Conservation (phyloP, 2,329 filamentous ascomycete species). For the Aspergillus tamarii region DNA sequence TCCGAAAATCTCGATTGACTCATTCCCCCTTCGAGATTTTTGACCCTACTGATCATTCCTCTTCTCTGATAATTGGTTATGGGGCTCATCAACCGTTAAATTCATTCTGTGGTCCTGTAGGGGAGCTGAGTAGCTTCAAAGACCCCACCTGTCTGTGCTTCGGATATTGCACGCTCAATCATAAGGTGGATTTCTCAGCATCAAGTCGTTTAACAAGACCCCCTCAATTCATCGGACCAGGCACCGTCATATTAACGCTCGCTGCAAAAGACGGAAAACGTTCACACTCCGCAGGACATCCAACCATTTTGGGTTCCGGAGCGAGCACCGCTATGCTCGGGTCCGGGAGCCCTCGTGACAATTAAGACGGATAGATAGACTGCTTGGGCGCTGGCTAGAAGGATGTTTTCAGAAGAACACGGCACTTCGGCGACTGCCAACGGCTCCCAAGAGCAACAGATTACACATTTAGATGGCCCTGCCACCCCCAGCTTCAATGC, state of each 20-base stretch:
- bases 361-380: conserved; percentile 37
- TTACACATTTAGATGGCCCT: conserved; percentile 26
- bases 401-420: conserved; percentile 51
- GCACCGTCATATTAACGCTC: conserved; percentile 4
- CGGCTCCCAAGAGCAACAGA: conserved; percentile 34
- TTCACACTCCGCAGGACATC: conserved; percentile 18
- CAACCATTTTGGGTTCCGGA: conserved; percentile 40
- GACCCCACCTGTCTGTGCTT: conserved; percentile 36
- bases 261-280: conserved; percentile 6
- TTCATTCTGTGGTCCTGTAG: conserved; percentile 27
- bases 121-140: conserved; percentile 31
- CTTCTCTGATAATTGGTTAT: conserved; percentile 17
- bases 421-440: conserved; percentile 39
- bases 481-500: conserved; percentile 29
- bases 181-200: conserved; percentile 28
- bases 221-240: conserved; percentile 9
- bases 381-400: conserved; percentile 40
- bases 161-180: conserved; percentile 33
- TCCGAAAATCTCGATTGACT: conserved; percentile 15
- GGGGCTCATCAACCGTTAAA: conserved; percentile 28
- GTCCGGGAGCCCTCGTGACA: conserved; percentile 47
- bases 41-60: conserved; percentile 13
- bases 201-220: conserved; percentile 25
- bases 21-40: conserved; percentile 11
- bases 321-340: conserved; percentile 46